phyloP scores from a whole-genome alignment of 768 basidiomycete species.

The Naganishia vaughanmartiniae region DNA sequence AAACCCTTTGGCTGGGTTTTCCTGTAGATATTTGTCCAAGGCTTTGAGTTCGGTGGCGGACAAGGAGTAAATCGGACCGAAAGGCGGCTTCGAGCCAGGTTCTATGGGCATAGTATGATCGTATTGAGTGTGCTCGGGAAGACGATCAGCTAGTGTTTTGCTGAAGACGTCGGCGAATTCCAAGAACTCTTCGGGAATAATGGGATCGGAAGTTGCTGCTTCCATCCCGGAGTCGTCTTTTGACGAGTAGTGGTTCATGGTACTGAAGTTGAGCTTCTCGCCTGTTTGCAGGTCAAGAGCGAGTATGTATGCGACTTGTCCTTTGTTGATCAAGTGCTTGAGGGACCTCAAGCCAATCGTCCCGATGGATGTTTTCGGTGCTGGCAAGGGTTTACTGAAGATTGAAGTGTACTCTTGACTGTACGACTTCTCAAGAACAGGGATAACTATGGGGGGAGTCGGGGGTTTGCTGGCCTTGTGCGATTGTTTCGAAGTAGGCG shows the following conservation, averaged over 20 bases:
- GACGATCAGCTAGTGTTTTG: constrained; percentile 23
- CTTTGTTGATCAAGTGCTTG: constrained; percentile 9
- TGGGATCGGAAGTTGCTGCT: not conserved
- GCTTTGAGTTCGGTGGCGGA: constrained; percentile 49
- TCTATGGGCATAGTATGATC: constrained; percentile 30
- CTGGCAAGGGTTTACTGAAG: not conserved
- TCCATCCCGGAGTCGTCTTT: not conserved
- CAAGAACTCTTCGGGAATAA: constrained; percentile 25
- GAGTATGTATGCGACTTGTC: not conserved
- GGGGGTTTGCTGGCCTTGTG: too few species aligned
- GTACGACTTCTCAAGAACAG: not conserved
- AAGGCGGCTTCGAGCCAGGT: constrained; percentile 35
- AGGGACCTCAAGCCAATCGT: constrained; percentile 12
- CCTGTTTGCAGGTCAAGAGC: constrained; percentile 11
- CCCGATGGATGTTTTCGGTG: constrained; percentile 1
- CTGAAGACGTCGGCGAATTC: constrained; percentile 30
- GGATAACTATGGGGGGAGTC: not conserved
- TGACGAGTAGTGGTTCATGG: not conserved
- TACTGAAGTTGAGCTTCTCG: constrained; percentile 3
- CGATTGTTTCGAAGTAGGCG: not conserved
- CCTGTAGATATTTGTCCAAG: constrained; percentile 52
- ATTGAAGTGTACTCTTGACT: constrained; percentile 6
- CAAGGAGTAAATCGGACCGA: constrained; percentile 53
- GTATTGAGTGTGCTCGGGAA: constrained; percentile 29
- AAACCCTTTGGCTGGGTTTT: constrained; percentile 45